Percentiles rank a stretch among this genome's conserved stretches.
Conservation (phyloP, 768 basidiomycete genomes). For the Kwoniella europaea region DNA sequence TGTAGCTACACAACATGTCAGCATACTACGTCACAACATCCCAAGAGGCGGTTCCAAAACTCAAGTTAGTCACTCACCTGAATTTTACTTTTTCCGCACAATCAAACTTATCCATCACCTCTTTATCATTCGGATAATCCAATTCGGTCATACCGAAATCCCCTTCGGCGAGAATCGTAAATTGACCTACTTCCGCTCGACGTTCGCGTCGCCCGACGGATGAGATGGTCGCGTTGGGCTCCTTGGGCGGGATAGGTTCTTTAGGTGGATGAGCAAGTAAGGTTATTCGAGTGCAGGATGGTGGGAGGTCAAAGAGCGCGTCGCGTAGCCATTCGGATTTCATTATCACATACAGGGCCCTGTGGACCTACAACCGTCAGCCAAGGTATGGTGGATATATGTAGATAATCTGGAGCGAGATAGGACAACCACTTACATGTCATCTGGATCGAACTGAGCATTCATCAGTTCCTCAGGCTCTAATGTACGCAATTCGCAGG, state of each 20-base stretch:
- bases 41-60: background rate
- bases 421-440: slow-evolving; percentile 62
- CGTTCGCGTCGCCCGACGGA: slow-evolving; percentile 38
- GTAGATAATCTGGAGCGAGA: background rate
- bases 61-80: slow-evolving; percentile 63
- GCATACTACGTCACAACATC: background rate
- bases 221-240: slow-evolving; percentile 30
- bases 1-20: slow-evolving; percentile 66
- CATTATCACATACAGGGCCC: slow-evolving; percentile 80
- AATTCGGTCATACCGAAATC: slow-evolving; percentile 90
- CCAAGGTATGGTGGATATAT: background rate
- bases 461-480: slow-evolving; percentile 81
- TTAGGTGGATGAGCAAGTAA: slow-evolving; percentile 75
- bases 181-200: slow-evolving; percentile 64
- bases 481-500: slow-evolving; percentile 64
- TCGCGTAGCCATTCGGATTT: slow-evolving; percentile 96
- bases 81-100: slow-evolving; percentile 71
- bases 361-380: slow-evolving; percentile 43
- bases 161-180: slow-evolving; percentile 80
- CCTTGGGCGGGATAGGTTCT: slow-evolving; percentile 13
- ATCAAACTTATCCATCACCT: slow-evolving; percentile 88
- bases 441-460: slow-evolving; percentile 73
- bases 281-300: slow-evolving; percentile 81
- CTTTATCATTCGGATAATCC: slow-evolving; percentile 92
- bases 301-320: slow-evolving; percentile 86